phyloP scores from a whole-genome alignment of 2,329 filamentous ascomycete genomes.

The Amylocarpus encephaloides region DNA sequence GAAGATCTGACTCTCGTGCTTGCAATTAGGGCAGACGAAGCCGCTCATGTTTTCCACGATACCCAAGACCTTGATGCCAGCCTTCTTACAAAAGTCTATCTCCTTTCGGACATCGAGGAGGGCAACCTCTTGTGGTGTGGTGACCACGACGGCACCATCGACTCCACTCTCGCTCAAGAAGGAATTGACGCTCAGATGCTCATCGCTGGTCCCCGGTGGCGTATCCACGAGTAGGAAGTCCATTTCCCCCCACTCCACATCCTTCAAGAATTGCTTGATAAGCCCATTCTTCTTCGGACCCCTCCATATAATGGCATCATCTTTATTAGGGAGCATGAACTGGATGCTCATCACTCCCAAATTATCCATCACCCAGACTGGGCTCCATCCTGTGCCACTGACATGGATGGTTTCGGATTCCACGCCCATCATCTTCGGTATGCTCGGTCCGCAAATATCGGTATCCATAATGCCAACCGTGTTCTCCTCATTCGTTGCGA shows the following conservation, averaged over 20 bases:
- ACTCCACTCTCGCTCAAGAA: constrained; percentile 88
- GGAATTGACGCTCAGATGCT: constrained; percentile 89
- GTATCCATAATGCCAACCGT: constrained; percentile 96
- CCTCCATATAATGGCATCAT: constrained; percentile 96
- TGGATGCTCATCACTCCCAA: constrained; percentile 95
- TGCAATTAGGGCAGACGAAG: constrained; percentile 92
- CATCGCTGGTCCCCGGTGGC: constrained; percentile 89
- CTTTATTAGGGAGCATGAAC: constrained; percentile 91
- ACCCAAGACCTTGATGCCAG: constrained; percentile 79
- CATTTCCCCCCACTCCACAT: constrained; percentile 94
- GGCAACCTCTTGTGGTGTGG: constrained; percentile 90
- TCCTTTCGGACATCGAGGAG: constrained; percentile 93
- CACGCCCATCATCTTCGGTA: constrained; percentile 99
- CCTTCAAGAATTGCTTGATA: constrained; percentile 96
- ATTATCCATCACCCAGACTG: constrained; percentile 93
- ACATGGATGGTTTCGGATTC: constrained; percentile 91
- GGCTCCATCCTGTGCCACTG: constrained; percentile 82
- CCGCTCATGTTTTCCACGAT: constrained; percentile 98
- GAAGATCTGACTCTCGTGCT: constrained; percentile 78
- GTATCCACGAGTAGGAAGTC: constrained; percentile 94
- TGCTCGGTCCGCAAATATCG: constrained; percentile 92
- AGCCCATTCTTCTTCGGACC: constrained; percentile 98
- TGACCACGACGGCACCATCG: constrained; percentile 87
- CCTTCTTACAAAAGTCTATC: constrained; percentile 95
- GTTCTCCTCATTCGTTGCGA: constrained; percentile 70